These are phyloP conservation scores for Russula dissimulans DNA, from an alignment of 768 basidiomycete genomes.

Conservation along the genomic window DNA sequence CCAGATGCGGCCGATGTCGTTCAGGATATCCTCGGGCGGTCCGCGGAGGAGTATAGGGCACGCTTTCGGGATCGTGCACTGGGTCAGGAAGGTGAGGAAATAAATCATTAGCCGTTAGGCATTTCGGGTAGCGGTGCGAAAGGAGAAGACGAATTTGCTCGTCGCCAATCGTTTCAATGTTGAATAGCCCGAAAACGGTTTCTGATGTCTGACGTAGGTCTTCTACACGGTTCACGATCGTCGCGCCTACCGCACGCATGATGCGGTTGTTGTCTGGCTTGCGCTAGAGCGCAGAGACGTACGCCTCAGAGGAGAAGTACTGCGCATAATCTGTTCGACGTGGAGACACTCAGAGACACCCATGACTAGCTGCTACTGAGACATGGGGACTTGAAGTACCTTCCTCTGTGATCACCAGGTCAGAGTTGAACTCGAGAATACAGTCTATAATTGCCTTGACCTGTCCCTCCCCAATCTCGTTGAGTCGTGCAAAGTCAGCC, in stretches of 20 bases:
- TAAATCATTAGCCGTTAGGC: background rate
- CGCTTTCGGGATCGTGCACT: constrained; percentile 85
- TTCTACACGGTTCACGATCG: constrained; percentile 94
- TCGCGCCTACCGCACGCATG: constrained; percentile 89
- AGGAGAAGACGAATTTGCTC: constrained; percentile 39
- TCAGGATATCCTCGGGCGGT: constrained; percentile 95
- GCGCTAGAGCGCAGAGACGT: constrained; percentile 88
- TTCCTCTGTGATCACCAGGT: constrained; percentile 94
- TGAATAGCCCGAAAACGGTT: constrained; percentile 86
- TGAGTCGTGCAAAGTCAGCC: constrained; percentile 83
- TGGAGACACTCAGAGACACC: background rate
- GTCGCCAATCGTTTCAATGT: constrained; percentile 95
- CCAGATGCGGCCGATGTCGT: constrained; percentile 95
- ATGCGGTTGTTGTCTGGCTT: constrained; percentile 99
- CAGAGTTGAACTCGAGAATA: constrained; percentile 89
- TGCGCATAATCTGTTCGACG: constrained; percentile 73
- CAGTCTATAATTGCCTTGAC: constrained; percentile 78
- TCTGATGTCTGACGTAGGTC: constrained; percentile 85
- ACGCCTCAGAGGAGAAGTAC: constrained; percentile 76
- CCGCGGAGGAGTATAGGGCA: constrained; percentile 97
- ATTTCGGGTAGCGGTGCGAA: background rate
- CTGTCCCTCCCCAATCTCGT: constrained; percentile 96
- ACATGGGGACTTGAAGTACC: constrained; percentile 64
- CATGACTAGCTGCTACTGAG: background rate
- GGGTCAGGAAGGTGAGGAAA: constrained; percentile 96